Evolutionary conservation across 352 stramenopile genomes (phyloP).

Genomic region (Phytophthora idaei): DNA sequence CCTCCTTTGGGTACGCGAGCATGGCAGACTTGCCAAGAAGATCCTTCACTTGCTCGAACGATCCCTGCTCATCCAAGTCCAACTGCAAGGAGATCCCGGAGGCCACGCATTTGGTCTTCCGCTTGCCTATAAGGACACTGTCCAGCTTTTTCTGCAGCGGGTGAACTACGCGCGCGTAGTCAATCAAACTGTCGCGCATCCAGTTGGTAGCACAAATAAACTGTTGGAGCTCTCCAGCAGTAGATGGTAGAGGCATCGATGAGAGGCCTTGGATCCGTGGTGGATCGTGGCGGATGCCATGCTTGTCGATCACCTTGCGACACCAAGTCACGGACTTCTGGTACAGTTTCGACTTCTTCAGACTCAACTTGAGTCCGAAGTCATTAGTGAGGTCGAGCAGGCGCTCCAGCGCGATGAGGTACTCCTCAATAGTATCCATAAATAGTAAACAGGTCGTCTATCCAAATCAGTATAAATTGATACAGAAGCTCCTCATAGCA

Average conservation of each 20-base stretch:
- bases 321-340: background rate
- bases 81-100: no score
- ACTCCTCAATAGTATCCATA: constrained; percentile 3
- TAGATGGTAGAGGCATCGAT: background rate
- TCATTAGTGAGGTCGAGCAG: background rate
- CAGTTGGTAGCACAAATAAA: background rate
- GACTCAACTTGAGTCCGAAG: background rate
- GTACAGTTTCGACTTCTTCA: background rate
- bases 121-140: background rate
- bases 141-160: background rate
- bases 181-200: background rate
- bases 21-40: background rate
- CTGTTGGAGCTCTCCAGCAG: background rate
- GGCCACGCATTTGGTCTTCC: background rate
- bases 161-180: background rate
- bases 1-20: background rate
- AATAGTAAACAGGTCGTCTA: constrained; percentile 6
- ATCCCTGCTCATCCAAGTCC: no score
- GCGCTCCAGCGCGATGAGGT: background rate
- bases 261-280: background rate
- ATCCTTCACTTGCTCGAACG: background rate
- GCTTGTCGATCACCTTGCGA: background rate
- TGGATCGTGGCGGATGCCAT: background rate
- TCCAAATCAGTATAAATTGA: constrained; percentile 1
- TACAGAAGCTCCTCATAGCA: constrained; percentile 5